These are phyloP conservation scores for Solanum hybrid DNA, from an alignment of 305 asterid species.

Conservation along the genomic window DNA sequence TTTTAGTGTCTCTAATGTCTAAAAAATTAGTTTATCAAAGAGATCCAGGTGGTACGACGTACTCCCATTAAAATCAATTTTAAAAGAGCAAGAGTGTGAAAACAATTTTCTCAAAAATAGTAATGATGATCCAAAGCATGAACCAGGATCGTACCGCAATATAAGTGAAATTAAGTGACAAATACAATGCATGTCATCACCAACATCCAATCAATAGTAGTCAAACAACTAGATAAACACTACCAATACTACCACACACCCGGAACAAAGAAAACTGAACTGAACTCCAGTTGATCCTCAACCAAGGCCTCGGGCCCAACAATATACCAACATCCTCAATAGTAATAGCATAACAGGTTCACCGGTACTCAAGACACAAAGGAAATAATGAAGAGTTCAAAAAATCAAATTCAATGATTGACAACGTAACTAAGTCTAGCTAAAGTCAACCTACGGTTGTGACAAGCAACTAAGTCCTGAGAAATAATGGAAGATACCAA, in stretches of 20 bases:
- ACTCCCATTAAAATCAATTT: neutral
- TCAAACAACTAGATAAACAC: too few relatives aligned
- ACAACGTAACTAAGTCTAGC: too few relatives aligned
- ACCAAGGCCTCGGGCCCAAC: neutral
- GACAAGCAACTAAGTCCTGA: neutral
- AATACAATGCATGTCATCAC: neutral
- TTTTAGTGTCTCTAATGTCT: neutral
- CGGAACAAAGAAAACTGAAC: neutral
- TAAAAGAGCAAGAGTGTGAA: neutral
- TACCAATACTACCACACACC: too few relatives aligned
- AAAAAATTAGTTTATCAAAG: too few relatives aligned
- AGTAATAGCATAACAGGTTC: too few relatives aligned
- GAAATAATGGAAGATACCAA: neutral
- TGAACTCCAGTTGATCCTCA: neutral
- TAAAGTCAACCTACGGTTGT: neutral
- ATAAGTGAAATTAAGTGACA: neutral
- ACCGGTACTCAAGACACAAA: too few relatives aligned
- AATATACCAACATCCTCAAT: too few relatives aligned
- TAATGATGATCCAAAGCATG: neutral
- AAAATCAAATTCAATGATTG: too few relatives aligned
- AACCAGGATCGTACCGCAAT: too few relatives aligned
- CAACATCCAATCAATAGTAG: neutral
- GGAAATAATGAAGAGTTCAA: too few relatives aligned
- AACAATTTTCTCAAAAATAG: neutral
- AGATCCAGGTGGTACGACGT: neutral